Evolutionary conservation across 495 filamentous ascomycete species (phyloP).

Genomic region (Oidiodendron maius): DNA sequence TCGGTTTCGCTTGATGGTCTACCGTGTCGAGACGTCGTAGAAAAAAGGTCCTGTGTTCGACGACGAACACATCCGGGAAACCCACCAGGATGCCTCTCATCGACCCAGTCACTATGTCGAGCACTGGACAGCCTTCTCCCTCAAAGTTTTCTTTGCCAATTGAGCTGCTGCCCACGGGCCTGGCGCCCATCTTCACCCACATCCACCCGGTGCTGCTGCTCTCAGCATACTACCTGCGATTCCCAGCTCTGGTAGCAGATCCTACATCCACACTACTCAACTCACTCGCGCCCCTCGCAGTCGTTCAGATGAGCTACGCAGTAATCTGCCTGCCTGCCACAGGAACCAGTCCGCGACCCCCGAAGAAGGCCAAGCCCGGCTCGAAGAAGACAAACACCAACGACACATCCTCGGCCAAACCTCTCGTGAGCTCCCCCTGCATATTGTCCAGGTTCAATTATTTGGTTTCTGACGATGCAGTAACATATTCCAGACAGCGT

Average conservation of each 20-base stretch:
- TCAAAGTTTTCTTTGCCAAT: conserved; percentile 16
- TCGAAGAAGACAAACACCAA: conserved; percentile 34
- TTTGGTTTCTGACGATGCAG: too few species aligned
- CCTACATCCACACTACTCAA: conserved; percentile 60
- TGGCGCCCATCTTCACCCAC: conserved; percentile 29
- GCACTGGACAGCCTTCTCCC: not conserved
- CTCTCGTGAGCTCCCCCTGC: conserved; percentile 26
- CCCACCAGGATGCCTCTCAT: conserved; percentile 21
- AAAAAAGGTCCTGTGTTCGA: too few species aligned
- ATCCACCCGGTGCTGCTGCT: conserved; percentile 63
- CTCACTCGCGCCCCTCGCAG: conserved; percentile 54
- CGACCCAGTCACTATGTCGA: conserved; percentile 24
- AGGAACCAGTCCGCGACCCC: conserved; percentile 31
- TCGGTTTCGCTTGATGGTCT: not conserved
- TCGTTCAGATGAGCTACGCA: conserved; percentile 63
- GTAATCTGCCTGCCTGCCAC: conserved; percentile 68
- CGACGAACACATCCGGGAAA: not conserved
- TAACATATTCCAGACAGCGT: conserved; percentile 41
- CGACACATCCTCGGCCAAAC: conserved; percentile 20
- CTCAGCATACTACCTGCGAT: conserved; percentile 51
- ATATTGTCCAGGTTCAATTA: conserved; percentile 10
- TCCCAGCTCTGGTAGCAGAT: conserved; percentile 61
- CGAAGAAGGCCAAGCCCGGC: conserved; percentile 30
- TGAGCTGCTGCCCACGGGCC: conserved; percentile 22
- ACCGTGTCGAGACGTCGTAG: too few species aligned